These are phyloP conservation scores for Fagus sylvatica DNA, from an alignment of 306 rosid genomes.

Conservation along the genomic window DNA sequence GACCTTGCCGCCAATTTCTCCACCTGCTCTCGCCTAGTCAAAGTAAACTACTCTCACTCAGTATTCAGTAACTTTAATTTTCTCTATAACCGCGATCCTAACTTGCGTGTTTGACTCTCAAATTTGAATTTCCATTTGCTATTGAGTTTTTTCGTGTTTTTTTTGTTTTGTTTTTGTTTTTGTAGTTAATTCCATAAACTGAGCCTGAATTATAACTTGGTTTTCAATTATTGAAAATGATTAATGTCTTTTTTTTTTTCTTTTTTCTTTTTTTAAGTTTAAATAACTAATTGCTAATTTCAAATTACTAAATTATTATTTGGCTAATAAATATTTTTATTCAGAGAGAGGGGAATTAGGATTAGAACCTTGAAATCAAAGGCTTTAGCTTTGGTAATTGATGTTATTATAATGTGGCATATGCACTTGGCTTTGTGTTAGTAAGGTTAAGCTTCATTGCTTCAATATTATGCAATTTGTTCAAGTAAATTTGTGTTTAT, in stretches of 20 bases:
- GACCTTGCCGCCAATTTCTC: conserved; percentile 73
- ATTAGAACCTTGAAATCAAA: too few species aligned
- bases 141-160: not conserved
- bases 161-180: not conserved
- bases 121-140: not conserved
- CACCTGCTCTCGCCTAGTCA: conserved; percentile 76
- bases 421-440: not conserved
- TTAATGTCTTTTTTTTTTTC: not conserved
- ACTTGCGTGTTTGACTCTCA: not conserved
- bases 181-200: not conserved
- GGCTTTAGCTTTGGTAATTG: too few species aligned
- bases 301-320: not conserved
- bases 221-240: not conserved
- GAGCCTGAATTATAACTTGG: not conserved
- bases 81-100: not conserved
- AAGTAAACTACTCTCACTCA: conserved; percentile 31
- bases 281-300: not conserved
- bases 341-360: too few species aligned
- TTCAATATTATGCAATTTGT: not conserved
- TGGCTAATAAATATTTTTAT: not conserved
- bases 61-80: not conserved
- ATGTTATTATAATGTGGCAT: too few species aligned
- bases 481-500: not conserved
- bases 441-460: not conserved
- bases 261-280: not conserved